Evolutionary conservation across 805 yeast species (phyloP), one percentile per base, ranked within the genome.

Genomic region (Metschnikowia gelsemii): DNA sequence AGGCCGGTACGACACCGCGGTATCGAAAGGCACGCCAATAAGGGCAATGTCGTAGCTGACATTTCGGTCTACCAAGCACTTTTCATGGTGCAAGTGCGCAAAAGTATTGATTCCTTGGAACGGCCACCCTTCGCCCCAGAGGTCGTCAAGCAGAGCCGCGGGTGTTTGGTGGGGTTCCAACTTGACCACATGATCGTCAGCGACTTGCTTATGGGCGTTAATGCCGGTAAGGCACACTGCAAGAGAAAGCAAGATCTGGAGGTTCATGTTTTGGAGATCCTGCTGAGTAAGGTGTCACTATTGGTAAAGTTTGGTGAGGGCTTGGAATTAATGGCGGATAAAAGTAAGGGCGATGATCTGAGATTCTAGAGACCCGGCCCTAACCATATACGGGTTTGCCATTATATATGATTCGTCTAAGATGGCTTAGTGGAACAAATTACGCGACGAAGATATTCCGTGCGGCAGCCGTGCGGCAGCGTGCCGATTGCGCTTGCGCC

Each of bases 21-120:
- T 86, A 56, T 86, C 95, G 52, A 86, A 87, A 0, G 95, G 95
- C 1, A 84, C 82, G 4, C 95, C 95, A 42, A 86, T 71, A 11
- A 87, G 49, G 0, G 82, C 95, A 35, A 87, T 74, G 52, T 87
- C 95, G 51, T 72, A 87, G 2, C 65, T 54, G 6, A 58, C 46
- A 4, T 72, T 68, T 31, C 75, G 60, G 29, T 77, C 61, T 2
- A 74, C 34, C 16, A 86, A 68, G 57, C 95, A 87, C 44, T 70
- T 70, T 28, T 75, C 68, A 42, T 76, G 72, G 18, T 79, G 79
- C 37, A 87, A 63, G 47, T 87, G 93, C 2, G 93, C 95, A 71
- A 84, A 87, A 0, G 87, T 76, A 55, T 76, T 75, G 32, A 80
- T 70, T 1, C 87, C 87, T 44, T 74, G 74, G 51, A 80, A 81